Base-by-base conservation (phyloP, 352 stramenopile species). In the Chrysophaeum taylorii region DNA sequence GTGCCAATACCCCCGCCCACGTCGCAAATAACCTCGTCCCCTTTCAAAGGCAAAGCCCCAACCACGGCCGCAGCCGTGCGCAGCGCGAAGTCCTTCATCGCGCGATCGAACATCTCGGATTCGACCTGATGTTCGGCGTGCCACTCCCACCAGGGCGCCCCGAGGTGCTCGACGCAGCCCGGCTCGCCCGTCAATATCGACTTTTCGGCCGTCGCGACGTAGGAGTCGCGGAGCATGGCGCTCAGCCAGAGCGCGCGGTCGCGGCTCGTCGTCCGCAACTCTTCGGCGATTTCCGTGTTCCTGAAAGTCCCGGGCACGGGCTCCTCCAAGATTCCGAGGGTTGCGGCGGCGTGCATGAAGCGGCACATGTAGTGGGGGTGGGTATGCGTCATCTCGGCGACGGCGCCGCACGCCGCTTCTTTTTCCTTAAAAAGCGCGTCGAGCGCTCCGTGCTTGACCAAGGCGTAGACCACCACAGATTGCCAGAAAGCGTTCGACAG, bases 181-280 rank as follows among this genome's bases (percentile, higher is more conserved):
- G 33, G 14, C 9, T 9, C 18, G 35, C 69, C 69, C 2, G 54
- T 23, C 39, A 41, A 54, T 0, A 68, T 53, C 23, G 45, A 35
- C 41, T 67, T n/a, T 23, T 35, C 62, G 16, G 29, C 33, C n/a
- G n/a, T n/a, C n/a, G n/a, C n/a, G n/a, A n/a, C n/a, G n/a, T n/a
- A n/a, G 27, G 54, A 31, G 29, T 67, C 25, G 16, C 25, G 27
- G 1, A 36, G 7, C 31, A 57, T n/a, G 25, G 43, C 54, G 54
- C 69, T 73, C 52, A 73, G 35, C 35, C 68, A 43, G n/a, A 73
- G 35, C 23, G 57, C 18, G 45, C 68, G 53, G 35, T 52, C 33
- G n/a, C 27, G 27, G n/a, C n/a, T n/a, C n/a, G n/a, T n/a, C n/a
- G n/a, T n/a, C n/a, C n/a, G n/a, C 4, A 69, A 31, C 15, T 5